Evolutionary conservation across 1,284 basidiomycete genomes (phyloP).

Genomic region (Trichosporon asahii): DNA sequence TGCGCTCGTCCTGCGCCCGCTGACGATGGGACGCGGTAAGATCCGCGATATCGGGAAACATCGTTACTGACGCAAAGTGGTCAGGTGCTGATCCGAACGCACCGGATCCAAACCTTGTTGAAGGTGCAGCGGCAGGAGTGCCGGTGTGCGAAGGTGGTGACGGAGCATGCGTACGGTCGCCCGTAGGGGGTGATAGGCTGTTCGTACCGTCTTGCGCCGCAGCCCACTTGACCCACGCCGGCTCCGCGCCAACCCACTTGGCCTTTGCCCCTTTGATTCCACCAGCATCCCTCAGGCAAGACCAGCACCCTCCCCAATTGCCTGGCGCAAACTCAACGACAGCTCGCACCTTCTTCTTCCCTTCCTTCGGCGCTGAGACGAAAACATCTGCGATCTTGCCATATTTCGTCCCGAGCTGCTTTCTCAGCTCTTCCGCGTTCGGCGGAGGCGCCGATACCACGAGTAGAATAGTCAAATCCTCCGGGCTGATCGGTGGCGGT

Average conservation of each 20-base stretch:
- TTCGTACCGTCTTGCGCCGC: constrained; percentile 54
- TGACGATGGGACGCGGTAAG: constrained; percentile 14
- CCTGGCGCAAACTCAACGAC: constrained; percentile 52
- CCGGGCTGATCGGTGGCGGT: constrained; percentile 34
- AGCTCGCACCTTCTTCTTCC: constrained; percentile 53
- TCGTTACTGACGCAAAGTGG: constrained; percentile 25
- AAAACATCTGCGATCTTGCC: constrained; percentile 44
- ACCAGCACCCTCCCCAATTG: constrained; percentile 52
- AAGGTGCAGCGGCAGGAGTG: constrained; percentile 21
- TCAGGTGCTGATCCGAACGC: constrained; percentile 28
- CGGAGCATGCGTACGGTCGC: constrained; percentile 10
- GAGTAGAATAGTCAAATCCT: constrained; percentile 44
- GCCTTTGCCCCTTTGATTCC: constrained; percentile 59
- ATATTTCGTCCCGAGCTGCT: constrained; percentile 30
- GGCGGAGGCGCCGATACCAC: constrained; percentile 35
- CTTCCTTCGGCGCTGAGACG: constrained; percentile 29
- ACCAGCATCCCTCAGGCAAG: constrained; percentile 39
- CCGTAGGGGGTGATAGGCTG: not conserved
- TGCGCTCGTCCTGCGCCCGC: constrained; percentile 24
- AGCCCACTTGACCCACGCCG: constrained; percentile 68
- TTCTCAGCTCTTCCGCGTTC: constrained; percentile 23
- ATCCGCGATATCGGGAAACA: constrained; percentile 25
- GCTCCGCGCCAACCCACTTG: constrained; percentile 66
- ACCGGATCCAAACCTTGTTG: not conserved
- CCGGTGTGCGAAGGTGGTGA: not conserved